Base-by-base conservation (phyloP, 331 rosid species). In the Malus hybrid region DNA sequence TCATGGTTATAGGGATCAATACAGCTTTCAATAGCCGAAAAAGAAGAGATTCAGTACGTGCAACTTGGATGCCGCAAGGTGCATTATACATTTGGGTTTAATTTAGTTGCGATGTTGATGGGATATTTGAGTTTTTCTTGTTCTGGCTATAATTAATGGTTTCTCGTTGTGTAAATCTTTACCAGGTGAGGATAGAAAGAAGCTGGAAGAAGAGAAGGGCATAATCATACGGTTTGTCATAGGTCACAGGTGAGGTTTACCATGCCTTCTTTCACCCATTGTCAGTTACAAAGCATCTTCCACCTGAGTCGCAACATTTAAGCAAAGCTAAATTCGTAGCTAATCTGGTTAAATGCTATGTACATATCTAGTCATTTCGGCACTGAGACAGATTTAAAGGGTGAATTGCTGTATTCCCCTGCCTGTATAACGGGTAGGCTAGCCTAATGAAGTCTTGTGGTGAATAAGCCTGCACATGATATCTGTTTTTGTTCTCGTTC, bases 51-150 rank as follows among this genome's bases (percentile, higher is more conserved):
- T 93, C 97, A 54, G 80, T 91, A 76, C 92, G 98, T 81, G 79
- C 78, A 70, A 89, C 98, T 69, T 93, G 97, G 98, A 91, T 91
- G 96, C 98, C 98, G 50, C 89, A 55, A 89, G 96, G 97, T 90
- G 82, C 75, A 78, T 70, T 76, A 31, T 59, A 65, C 46, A 71
- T 69, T 34, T 33, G 9, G 39, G 60, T 59, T 12, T 67, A 67
- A 39, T 39, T 22, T 20, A 22, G 27, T 36, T n/a, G 10, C 63
- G 29, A 12, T 60, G 22, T 77, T 39, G 6, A 27, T 10, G 64
- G 67, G 76, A 68, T 56, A 11, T 52, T 64, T 65, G 64, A 13
- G 46, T 39, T 39, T 18, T 80, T 27, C 75, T 15, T 83, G 32
- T 44, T 78, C 70, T 70, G 79, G 70, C 56, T 71, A 15, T 70